Base-by-base conservation (phyloP, 805 yeast genomes). In the Torulaspora delbrueckii region DNA sequence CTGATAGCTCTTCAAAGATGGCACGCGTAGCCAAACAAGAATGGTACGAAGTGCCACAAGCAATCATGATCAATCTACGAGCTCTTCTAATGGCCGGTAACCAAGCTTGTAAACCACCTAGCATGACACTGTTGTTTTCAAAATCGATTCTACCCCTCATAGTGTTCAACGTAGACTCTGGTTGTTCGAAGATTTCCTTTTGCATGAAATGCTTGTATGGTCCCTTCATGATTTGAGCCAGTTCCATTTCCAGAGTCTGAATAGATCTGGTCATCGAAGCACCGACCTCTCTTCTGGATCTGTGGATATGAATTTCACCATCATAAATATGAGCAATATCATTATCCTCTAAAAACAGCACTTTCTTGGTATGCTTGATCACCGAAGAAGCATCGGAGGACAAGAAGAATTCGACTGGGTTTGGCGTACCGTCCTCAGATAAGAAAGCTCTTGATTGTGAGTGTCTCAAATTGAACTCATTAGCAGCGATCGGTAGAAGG, bases 141-240 rank as follows among this genome's bases (percentile, higher is more conserved):
- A 93, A 93, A 69, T 93, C 98, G 51, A 93, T 76, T 75, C 99
- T 87, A 63, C 99, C 99, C 76, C 99, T 85, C 99, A 93, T 93
- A 42, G 99, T 93, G 74, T 93, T 93, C 67, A 90, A 85, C 42
- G 97, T 85, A 3, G 98, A 90, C 64, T 93, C 99, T 31, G 99
- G 99, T 73, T 93, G 99, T 71, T 93, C 99, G 63, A 85, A 88
- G 58, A 93, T 93, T 73, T 93, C 99, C 77, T 93, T 93, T 72
- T 89, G 95, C 99, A 93, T 93, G 70, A 91, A 93, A 72, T 93
- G 99, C 58, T 79, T 82, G 73, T 85, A 91, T 52, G 86, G 85
- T 60, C 99, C 99, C 74, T 89, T 91, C 98, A 93, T 93, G 66
- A 93, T 91, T 73, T 93, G 95, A 51, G 95, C 93, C 65, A 93